Conservation (phyloP, 805 yeast species). For the Wickerhamomyces pijperi region DNA sequence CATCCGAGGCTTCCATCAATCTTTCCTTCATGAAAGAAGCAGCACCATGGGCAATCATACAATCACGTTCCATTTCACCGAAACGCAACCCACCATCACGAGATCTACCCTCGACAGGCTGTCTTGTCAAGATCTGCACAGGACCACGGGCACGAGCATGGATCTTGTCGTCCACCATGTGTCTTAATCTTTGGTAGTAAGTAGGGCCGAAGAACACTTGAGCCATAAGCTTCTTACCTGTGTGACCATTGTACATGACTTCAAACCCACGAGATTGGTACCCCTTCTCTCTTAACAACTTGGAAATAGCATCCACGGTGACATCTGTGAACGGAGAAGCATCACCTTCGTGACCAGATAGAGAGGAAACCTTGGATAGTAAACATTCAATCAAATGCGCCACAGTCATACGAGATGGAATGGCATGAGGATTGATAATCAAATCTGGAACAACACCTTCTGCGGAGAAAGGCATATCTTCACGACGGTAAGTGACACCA, state of each 20-base stretch:
- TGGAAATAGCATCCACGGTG: conserved; percentile 94
- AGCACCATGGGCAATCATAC: conserved; percentile 99
- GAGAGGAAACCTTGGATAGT: conserved; percentile 85
- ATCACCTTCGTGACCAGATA: conserved; percentile 96
- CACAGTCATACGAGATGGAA: conserved; percentile 99
- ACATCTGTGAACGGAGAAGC: conserved; percentile 98
- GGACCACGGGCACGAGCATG: conserved; percentile 99
- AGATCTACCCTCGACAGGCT: conserved; percentile 98
- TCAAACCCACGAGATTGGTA: conserved; percentile 98
- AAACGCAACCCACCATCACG: conserved; percentile 98
- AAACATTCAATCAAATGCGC: conserved; percentile 99
- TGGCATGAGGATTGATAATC: conserved; percentile 97
- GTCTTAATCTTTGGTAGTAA: conserved; percentile 95
- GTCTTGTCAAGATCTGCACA: conserved; percentile 93
- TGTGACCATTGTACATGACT: conserved; percentile 97
- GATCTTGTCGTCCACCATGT: conserved; percentile 98
- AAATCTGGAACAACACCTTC: conserved; percentile 97
- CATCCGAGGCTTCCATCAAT: conserved; percentile 98
- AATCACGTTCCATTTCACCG: conserved; percentile 99
- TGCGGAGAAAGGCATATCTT: conserved; percentile 95
- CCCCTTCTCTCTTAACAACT: conserved; percentile 85
- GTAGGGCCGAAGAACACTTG: conserved; percentile 99
- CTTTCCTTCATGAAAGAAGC: conserved; percentile 97
- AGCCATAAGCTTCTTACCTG: conserved; percentile 96
- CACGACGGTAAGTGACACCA: conserved; percentile 97